Evolutionary conservation across 2,329 filamentous ascomycete species (phyloP), one percentile per base, ranked within the genome.

Genomic region (Drechslerella dactyloides): DNA sequence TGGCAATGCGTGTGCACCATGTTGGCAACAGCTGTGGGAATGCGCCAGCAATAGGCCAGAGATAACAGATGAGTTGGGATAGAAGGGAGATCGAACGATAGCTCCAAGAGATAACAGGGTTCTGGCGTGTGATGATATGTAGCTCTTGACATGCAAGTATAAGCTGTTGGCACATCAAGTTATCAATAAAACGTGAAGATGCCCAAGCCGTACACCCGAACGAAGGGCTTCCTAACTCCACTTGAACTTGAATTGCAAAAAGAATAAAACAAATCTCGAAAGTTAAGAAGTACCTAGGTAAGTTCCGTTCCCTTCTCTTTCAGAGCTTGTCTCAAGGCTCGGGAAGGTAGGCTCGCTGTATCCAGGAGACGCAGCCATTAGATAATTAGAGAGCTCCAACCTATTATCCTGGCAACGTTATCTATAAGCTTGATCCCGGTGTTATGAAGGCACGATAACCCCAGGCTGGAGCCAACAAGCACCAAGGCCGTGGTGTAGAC

Each of bases 151-250:
- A 33, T 33, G 27, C 27, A 33, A 4, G 4, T 8, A 33, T 4
- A 8, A 33, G 8, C 27, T 4, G 4, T 33, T 33, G 27, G 27
- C 8, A 33, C 27, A 33, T 8, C 8, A n/a, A n/a, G 27, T 33
- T 33, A 8, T 33, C 8, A 33, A 59, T 59, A 46, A 40, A 40
- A 59, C 27, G 55, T 48, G n/a, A 59, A 59, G 27, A 33, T 3
- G 27, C 27, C 3, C 8, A 8, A 33, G 27, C 27, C 8, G 27
- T 33, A 8, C 27, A 8, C 27, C 4, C 27, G 27, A 8, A 33
- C 4, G 4, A 33, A 33, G n/a, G n/a, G n/a, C n/a, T n/a, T n/a
- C n/a, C n/a, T n/a, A n/a, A n/a, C n/a, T n/a, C n/a, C n/a, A n/a
- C n/a, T n/a, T n/a, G n/a, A n/a, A n/a, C n/a, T n/a, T n/a, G n/a